Conservation (phyloP, 2,329 filamentous ascomycete genomes). For the Phyllosticta paracitricarpa region DNA sequence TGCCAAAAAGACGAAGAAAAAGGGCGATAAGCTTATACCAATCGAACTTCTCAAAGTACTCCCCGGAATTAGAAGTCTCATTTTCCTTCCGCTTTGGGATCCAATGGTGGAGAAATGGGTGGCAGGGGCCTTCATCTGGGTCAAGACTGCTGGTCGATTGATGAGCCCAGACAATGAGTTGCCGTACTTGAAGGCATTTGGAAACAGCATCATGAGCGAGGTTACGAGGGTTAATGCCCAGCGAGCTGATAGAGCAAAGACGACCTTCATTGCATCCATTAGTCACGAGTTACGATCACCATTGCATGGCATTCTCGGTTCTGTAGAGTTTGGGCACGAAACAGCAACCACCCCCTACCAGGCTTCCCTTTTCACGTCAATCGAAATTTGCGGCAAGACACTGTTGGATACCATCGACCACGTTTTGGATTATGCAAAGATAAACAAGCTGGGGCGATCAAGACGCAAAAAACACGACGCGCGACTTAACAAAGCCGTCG, state of each 20-base stretch:
- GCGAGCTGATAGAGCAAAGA: slow-evolving; percentile 29
- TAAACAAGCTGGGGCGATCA: slow-evolving; percentile 23
- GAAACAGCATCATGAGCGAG: slow-evolving; percentile 47
- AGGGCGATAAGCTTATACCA: slow-evolving; percentile 22
- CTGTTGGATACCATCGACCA: slow-evolving; percentile 31
- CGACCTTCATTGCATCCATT: slow-evolving; percentile 33
- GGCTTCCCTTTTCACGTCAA: slow-evolving; percentile 13
- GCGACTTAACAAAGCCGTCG: neutral
- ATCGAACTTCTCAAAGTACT: slow-evolving; percentile 23
- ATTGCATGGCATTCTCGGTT: slow-evolving; percentile 7
- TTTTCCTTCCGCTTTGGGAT: slow-evolving; percentile 9
- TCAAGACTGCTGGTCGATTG: slow-evolving; percentile 6
- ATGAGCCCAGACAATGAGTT: slow-evolving; percentile 9
- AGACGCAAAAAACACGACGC: slow-evolving; percentile 10
- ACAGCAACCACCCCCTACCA: slow-evolving; percentile 9
- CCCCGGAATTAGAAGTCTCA: slow-evolving; percentile 3
- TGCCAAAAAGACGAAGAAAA: slow-evolving; percentile 13
- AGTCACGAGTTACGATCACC: slow-evolving; percentile 24
- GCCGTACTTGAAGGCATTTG: slow-evolving; percentile 14
- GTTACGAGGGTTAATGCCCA: slow-evolving; percentile 43
- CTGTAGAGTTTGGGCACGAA: slow-evolving; percentile 13
- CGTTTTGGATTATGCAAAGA: slow-evolving; percentile 26
- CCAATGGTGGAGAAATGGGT: slow-evolving; percentile 7
- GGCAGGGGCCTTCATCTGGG: slow-evolving; percentile 8
- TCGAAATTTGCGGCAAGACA: slow-evolving; percentile 32